Conservation (phyloP, 768 basidiomycete species). For the Gyrodon lividus region DNA sequence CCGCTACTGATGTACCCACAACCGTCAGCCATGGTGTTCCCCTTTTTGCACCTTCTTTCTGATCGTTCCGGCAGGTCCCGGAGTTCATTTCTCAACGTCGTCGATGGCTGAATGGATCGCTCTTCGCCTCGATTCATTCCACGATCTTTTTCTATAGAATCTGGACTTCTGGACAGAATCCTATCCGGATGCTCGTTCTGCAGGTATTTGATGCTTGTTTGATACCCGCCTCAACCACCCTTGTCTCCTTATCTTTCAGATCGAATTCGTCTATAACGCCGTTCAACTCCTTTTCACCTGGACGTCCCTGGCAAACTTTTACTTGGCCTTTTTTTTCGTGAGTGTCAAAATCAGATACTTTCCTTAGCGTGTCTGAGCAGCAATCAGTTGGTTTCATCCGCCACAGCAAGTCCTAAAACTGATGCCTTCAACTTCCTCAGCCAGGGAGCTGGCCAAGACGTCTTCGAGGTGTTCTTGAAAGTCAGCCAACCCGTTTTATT, state of each 20-base stretch:
- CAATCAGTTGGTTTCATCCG: slow-evolving; percentile 74
- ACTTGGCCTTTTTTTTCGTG: slow-evolving; percentile 92
- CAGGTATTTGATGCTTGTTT: slow-evolving; percentile 31
- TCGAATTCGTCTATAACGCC: slow-evolving; percentile 92
- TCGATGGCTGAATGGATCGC: slow-evolving; percentile 84
- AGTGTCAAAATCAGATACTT: slow-evolving; percentile 33
- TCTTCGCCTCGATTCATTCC: slow-evolving; percentile 92
- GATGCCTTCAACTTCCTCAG: slow-evolving; percentile 86
- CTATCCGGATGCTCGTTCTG: slow-evolving; percentile 79
- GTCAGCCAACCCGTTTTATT: slow-evolving; percentile 17
- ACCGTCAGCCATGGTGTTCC: slow-evolving; percentile 40
- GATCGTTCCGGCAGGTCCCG: slow-evolving; percentile 49
- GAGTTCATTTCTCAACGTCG: slow-evolving; percentile 96
- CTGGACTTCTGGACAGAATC: slow-evolving; percentile 88
- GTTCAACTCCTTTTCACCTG: slow-evolving; percentile 90
- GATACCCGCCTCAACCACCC: not conserved
- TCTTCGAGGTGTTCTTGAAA: slow-evolving; percentile 78
- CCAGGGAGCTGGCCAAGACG: slow-evolving; percentile 63
- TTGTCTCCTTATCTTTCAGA: slow-evolving; percentile 31
- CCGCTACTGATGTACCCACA: slow-evolving; percentile 94
- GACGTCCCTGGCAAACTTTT: slow-evolving; percentile 93
- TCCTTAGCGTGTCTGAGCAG: slow-evolving; percentile 18
- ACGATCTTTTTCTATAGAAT: slow-evolving; percentile 87
- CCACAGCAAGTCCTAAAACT: slow-evolving; percentile 50
- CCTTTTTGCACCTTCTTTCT: not conserved